These are phyloP conservation scores for Salix purpurea DNA, from an alignment of 345 rosid species.

Conservation along the genomic window DNA sequence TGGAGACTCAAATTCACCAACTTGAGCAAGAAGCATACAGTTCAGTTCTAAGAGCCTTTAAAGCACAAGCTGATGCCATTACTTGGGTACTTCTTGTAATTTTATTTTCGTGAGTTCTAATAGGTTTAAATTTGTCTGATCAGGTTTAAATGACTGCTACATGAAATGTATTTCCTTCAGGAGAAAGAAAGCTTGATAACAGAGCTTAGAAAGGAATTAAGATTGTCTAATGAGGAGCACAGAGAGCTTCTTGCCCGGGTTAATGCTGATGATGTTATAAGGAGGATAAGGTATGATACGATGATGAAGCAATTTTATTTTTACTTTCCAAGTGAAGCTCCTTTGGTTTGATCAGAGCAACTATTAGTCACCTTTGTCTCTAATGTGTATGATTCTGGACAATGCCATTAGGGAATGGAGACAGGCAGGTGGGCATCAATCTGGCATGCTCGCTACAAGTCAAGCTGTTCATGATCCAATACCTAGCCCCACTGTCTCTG, in stretches of 20 bases:
- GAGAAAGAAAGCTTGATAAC: conserved; percentile 87
- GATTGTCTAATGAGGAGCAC: conserved; percentile 81
- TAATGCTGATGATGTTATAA: conserved; percentile 62
- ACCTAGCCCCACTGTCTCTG: conserved; percentile 78
- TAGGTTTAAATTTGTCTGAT: conserved; percentile 25
- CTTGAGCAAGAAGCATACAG: conserved; percentile 85
- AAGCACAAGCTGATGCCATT: conserved; percentile 93
- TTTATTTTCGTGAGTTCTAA: conserved; percentile 6
- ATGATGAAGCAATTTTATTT: conserved; percentile 2
- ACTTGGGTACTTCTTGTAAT: conserved; percentile 62
- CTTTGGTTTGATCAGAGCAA: conserved; percentile 6
- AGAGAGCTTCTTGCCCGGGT: conserved; percentile 78
- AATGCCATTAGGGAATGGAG: conserved; percentile 79
- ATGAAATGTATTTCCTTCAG: conserved; percentile 44
- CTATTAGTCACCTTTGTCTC: conserved; percentile 1
- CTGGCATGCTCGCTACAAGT: conserved; percentile 43
- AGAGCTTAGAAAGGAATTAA: conserved; percentile 77
- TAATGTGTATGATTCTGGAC: conserved; percentile 5
- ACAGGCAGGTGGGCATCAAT: conserved; percentile 60
- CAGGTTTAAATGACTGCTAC: conserved; percentile 34
- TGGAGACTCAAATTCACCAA: conserved; percentile 85
- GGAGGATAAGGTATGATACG: conserved; percentile 58
- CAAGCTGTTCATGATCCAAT: conserved; percentile 56
- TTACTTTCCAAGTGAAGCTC: neutral
- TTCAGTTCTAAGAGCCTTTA: conserved; percentile 79